A percentile compares a stretch with the other conserved stretches of the same genome.
phyloP scores from a whole-genome alignment of 371 early-diverging fungal species.

The Gilbertella persicaria region DNA sequence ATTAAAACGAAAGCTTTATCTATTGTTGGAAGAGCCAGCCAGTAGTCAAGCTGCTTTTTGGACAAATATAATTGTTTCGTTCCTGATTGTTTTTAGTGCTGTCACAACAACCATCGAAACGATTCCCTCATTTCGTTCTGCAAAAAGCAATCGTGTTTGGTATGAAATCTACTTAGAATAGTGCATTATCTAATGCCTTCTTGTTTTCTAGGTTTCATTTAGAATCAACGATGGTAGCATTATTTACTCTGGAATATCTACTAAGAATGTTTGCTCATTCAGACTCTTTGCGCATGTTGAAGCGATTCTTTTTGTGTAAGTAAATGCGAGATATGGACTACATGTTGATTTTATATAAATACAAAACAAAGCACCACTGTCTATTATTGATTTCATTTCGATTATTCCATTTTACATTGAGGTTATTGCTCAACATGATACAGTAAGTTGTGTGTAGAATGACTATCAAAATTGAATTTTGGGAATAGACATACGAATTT shows the following conservation, averaged over 20 bases:
- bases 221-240: conserved; percentile 75
- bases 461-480: neutral
- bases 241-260: conserved; percentile 79
- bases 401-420: conserved; percentile 84
- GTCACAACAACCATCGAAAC: conserved; percentile 86
- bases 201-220: conserved; percentile 62
- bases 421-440: conserved; percentile 67
- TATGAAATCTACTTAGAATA: conserved; percentile 19
- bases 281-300: conserved; percentile 23
- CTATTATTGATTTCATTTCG: conserved; percentile 79
- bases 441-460: conserved; percentile 42
- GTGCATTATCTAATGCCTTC: neutral
- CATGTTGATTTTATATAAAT: neutral
- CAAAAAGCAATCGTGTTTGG: conserved; percentile 64
- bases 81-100: conserved; percentile 75
- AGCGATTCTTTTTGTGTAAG: conserved; percentile 40
- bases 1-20: conserved; percentile 63
- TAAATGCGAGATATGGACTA: neutral
- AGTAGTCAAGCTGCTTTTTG: conserved; percentile 75
- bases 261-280: conserved; percentile 57
- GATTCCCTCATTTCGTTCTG: conserved; percentile 74
- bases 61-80: conserved; percentile 73
- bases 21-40: conserved; percentile 71
- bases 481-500: conserved; percentile 71
- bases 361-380: conserved; percentile 58